A percentile compares a stretch with the other conserved stretches of the same genome.
These are phyloP conservation scores for Rutstroemia sydowiana DNA, from an alignment of 2,329 filamentous ascomycete species.

Conservation along the genomic window DNA sequence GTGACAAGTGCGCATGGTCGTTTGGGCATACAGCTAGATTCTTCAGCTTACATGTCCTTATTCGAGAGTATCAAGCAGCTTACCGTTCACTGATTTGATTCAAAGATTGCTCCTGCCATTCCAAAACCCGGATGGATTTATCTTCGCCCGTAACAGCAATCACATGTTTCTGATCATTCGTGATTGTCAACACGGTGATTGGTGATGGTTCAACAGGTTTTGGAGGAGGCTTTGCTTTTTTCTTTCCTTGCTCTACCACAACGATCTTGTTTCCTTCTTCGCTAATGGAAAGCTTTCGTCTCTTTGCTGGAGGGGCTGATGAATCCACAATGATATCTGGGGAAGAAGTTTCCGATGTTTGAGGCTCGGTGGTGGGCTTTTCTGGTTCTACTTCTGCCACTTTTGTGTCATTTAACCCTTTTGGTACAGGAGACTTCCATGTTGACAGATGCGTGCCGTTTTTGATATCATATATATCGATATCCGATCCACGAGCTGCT, in stretches of 20 bases:
- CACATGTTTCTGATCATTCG: constrained; percentile 58
- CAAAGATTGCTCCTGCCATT: constrained; percentile 55
- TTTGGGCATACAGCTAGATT: constrained; percentile 68
- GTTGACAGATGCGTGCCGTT: constrained; percentile 49
- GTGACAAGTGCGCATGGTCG: constrained; percentile 71
- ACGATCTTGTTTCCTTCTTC: constrained; percentile 10
- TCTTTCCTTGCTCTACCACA: constrained; percentile 16
- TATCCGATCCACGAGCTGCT: constrained; percentile 63
- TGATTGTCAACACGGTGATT: constrained; percentile 61
- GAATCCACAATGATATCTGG: not conserved
- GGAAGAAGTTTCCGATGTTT: not conserved
- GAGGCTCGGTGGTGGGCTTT: not conserved
- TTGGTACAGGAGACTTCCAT: constrained; percentile 24
- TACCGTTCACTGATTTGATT: constrained; percentile 67
- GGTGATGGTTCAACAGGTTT: constrained; percentile 48
- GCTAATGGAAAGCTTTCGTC: constrained; percentile 24
- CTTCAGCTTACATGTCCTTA: no score
- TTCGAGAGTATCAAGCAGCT: constrained; percentile 16
- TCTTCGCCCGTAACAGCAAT: constrained; percentile 83
- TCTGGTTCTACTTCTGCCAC: not conserved
- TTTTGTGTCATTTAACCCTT: constrained; percentile 7
- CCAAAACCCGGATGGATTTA: constrained; percentile 81
- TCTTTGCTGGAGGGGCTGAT: constrained; percentile 26
- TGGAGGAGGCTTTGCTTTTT: constrained; percentile 17
- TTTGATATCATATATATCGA: constrained; percentile 59